Percentiles rank a stretch among this genome's conserved stretches.
phyloP scores from a whole-genome alignment of 352 stramenopile genomes.

The Phytophthora chlamydospora region DNA sequence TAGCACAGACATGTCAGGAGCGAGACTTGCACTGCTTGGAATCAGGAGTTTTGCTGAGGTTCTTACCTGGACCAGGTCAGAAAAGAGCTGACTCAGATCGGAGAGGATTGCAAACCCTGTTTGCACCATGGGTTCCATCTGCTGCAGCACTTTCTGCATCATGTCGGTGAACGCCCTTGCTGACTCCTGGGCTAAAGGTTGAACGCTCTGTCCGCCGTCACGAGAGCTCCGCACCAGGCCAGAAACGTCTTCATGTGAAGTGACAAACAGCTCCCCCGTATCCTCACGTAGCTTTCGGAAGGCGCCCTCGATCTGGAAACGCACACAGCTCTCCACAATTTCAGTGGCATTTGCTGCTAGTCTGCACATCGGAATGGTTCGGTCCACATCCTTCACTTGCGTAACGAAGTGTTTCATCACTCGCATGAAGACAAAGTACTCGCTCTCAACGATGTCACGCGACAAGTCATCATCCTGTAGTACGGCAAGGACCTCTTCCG shows the following conservation, averaged over 20 bases:
- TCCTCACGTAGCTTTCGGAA: slow-evolving; percentile 68
- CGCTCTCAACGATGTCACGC: slow-evolving; percentile 44
- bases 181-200: slow-evolving; percentile 60
- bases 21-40: background rate
- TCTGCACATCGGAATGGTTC: slow-evolving; percentile 59
- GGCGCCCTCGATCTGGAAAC: slow-evolving; percentile 79
- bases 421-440: slow-evolving; percentile 86
- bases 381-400: slow-evolving; percentile 62
- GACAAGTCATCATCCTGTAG: slow-evolving; percentile 33
- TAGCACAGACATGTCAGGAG: slow-evolving; percentile 5
- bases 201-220: slow-evolving; percentile 49
- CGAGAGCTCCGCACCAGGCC: slow-evolving; percentile 37
- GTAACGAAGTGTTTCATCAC: slow-evolving; percentile 81
- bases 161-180: slow-evolving; percentile 65
- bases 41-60: background rate
- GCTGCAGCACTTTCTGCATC: slow-evolving; percentile 80
- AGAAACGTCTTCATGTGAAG: slow-evolving; percentile 57
- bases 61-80: slow-evolving; percentile 76
- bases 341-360: slow-evolving; percentile 53
- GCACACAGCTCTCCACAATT: slow-evolving; percentile 70
- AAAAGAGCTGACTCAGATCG: slow-evolving; percentile 79
- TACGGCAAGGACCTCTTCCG: slow-evolving; percentile 46
- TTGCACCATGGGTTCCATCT: slow-evolving; percentile 81
- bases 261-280: slow-evolving; percentile 63
- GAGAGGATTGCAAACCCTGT: slow-evolving; percentile 66